These are phyloP conservation scores for Monosporozyma solicola DNA, from an alignment of 805 yeast species.

Conservation along the genomic window DNA sequence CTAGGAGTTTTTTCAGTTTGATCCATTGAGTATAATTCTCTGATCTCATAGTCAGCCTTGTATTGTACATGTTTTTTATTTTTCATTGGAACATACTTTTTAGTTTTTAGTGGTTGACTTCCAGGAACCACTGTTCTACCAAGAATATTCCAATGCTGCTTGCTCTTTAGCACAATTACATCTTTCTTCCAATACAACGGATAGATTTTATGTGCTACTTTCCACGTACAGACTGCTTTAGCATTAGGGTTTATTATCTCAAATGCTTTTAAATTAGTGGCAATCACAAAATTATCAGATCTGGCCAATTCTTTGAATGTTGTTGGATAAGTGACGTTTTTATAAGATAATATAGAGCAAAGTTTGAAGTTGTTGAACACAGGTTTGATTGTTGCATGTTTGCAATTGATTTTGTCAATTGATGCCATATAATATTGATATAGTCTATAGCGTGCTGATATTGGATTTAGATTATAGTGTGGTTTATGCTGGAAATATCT, in stretches of 20 bases:
- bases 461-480: slow-evolving; percentile 2
- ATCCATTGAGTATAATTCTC: slow-evolving; percentile 15
- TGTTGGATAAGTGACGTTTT: slow-evolving; percentile 11
- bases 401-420: slow-evolving; percentile 1
- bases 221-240: slow-evolving; percentile 1
- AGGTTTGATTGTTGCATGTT: background rate
- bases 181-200: slow-evolving; percentile 12
- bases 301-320: slow-evolving; percentile 8
- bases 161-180: slow-evolving; percentile 14
- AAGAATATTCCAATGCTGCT: slow-evolving; percentile 21
- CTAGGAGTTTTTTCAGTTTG: slow-evolving; percentile 18
- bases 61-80: slow-evolving; percentile 3
- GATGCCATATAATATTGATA: slow-evolving; percentile 4
- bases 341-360: slow-evolving; percentile 5
- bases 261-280: slow-evolving; percentile 7
- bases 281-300: slow-evolving; percentile 14
- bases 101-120: slow-evolving; percentile 9
- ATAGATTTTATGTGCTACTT: background rate
- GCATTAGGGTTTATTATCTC: slow-evolving; percentile 7
- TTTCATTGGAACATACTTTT: slow-evolving; percentile 5
- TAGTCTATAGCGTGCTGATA: slow-evolving; percentile 7
- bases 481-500: slow-evolving; percentile 10
- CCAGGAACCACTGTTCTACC: slow-evolving; percentile 15
- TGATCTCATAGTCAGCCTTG: slow-evolving; percentile 8
- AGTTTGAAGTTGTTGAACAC: slow-evolving; percentile 7